Evolutionary conservation across 768 basidiomycete species (phyloP).

Genomic region (Hortiboletus campestris): DNA sequence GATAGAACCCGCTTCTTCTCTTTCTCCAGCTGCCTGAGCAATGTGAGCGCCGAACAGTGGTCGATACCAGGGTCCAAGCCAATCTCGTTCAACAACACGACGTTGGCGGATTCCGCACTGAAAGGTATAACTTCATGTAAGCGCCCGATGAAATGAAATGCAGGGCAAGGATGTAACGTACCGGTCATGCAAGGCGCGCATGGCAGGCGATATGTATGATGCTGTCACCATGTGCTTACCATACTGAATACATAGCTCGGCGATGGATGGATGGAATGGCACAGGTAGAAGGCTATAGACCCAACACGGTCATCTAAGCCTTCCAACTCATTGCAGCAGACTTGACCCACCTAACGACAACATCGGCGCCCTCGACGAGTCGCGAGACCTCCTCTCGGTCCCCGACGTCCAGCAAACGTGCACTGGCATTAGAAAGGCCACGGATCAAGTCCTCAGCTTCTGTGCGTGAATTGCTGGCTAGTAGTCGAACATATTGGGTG

Average conservation of each 20-base stretch:
- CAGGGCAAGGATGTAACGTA: constrained; percentile 32
- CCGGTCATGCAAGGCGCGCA: constrained; percentile 64
- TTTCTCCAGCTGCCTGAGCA: constrained; percentile 52
- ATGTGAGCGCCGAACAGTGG: constrained; percentile 79
- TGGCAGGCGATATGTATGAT: constrained; percentile 81
- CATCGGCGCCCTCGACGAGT: constrained; percentile 64
- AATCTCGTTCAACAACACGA: constrained; percentile 86
- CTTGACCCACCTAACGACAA: constrained; percentile 75
- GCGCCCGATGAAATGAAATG: not conserved
- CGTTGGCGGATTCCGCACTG: constrained; percentile 60
- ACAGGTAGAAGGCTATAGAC: constrained; percentile 72
- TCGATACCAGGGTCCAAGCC: constrained; percentile 89
- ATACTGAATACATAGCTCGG: constrained; percentile 67
- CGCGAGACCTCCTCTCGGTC: constrained; percentile 44
- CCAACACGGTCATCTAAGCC: not conserved
- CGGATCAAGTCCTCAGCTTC: constrained; percentile 53
- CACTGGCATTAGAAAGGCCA: constrained; percentile 50
- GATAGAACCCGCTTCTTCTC: constrained; percentile 59
- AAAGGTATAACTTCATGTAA: not conserved
- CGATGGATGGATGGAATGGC: constrained; percentile 66
- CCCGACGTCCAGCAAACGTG: constrained; percentile 58
- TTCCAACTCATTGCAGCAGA: not conserved
- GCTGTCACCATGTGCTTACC: constrained; percentile 84
- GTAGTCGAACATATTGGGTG: not conserved
- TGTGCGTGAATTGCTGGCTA: constrained; percentile 69